A percentile compares a stretch with the other conserved stretches of the same genome.
These are phyloP conservation scores for Silene vulgaris DNA, from an alignment of 179 eudicot species.

Conservation along the genomic window DNA sequence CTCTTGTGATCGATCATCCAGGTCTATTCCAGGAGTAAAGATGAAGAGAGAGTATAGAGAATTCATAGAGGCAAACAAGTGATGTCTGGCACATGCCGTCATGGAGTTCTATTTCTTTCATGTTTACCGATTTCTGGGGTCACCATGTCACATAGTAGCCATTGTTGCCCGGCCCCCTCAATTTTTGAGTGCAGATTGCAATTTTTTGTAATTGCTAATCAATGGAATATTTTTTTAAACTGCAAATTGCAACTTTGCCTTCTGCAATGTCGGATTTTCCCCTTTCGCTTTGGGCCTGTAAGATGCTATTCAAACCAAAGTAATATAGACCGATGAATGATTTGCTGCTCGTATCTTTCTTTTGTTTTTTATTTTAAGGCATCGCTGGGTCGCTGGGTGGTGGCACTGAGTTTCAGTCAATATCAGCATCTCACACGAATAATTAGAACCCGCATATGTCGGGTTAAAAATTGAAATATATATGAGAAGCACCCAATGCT, in stretches of 20 bases:
- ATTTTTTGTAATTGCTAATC: slow-evolving; percentile 19
- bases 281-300: background rate
- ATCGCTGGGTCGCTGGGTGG: too few species aligned
- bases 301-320: background rate
- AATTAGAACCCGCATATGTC: background rate
- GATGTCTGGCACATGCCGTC: slow-evolving; percentile 32
- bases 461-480: background rate
- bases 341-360: background rate
- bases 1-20: slow-evolving; percentile 36
- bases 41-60: slow-evolving; percentile 99
- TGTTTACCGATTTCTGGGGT: slow-evolving; percentile 16
- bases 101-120: slow-evolving; percentile 39
- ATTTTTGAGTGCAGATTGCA: slow-evolving; percentile 23
- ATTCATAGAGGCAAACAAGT: slow-evolving; percentile 72
- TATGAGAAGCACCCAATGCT: too few species aligned
- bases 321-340: background rate
- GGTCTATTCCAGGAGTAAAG: slow-evolving; percentile 88
- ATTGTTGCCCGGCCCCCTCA: slow-evolving; percentile 19
- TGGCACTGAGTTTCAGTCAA: too few species aligned
- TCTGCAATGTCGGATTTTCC: background rate
- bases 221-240: slow-evolving; percentile 12
- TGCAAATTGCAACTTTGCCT: background rate
- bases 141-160: slow-evolving; percentile 24
- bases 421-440: background rate
- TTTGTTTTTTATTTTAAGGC: background rate